These are phyloP conservation scores for Chytridiales sp. DNA, from an alignment of 371 early-diverging fungal genomes.

Conservation along the genomic window DNA sequence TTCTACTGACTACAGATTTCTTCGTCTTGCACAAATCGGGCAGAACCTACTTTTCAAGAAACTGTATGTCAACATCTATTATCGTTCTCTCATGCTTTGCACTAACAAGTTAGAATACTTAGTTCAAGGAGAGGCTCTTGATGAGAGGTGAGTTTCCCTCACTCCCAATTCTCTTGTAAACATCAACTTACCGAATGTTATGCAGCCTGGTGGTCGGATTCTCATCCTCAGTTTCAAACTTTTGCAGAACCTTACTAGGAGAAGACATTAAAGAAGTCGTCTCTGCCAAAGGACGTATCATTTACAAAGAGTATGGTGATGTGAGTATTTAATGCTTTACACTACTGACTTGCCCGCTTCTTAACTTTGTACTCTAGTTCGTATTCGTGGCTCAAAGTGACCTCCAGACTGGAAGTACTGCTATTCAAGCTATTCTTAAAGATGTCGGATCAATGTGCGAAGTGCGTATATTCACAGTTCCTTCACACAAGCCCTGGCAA, in stretches of 20 bases:
- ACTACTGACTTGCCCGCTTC: background rate
- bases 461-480: slow-evolving; percentile 27
- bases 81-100: background rate
- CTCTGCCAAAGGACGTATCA: slow-evolving; percentile 40
- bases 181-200: background rate
- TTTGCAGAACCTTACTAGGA: slow-evolving; percentile 51
- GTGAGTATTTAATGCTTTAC: slow-evolving; percentile 31
- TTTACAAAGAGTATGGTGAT: slow-evolving; percentile 50
- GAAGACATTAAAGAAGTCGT: slow-evolving; percentile 52
- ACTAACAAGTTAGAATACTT: background rate
- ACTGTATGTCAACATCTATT: slow-evolving; percentile 35
- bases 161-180: background rate
- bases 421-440: slow-evolving; percentile 45
- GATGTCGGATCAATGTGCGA: slow-evolving; percentile 52
- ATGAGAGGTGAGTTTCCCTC: slow-evolving; percentile 36
- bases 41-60: slow-evolving; percentile 45
- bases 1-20: slow-evolving; percentile 31
- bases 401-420: slow-evolving; percentile 34
- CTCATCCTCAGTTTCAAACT: slow-evolving; percentile 53
- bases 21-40: slow-evolving; percentile 52
- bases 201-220: slow-evolving; percentile 55
- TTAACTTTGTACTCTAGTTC: slow-evolving; percentile 34
- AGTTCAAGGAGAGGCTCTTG: slow-evolving; percentile 49
- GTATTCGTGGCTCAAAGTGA: slow-evolving; percentile 52
- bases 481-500: too few species aligned